Percentiles rank a stretch among this genome's conserved stretches.
Evolutionary conservation across 202 grass and related monocot species (phyloP).

Genomic region (Schoenoplectus tabernaemontani): DNA sequence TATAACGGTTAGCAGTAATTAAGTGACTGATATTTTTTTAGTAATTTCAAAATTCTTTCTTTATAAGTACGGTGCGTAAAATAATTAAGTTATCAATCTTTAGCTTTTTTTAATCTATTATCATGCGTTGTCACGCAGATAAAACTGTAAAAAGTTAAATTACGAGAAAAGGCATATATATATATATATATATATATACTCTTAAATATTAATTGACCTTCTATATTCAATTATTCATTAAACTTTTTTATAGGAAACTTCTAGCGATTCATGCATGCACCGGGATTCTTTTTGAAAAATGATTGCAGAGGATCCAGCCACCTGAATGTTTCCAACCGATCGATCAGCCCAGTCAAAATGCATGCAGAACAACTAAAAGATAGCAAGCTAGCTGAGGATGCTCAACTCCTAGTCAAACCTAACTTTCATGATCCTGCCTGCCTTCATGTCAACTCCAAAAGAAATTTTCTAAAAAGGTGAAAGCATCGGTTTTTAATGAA

Average conservation of each 20-base stretch:
- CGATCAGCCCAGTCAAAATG: constrained; percentile 1
- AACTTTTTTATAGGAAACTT: no score
- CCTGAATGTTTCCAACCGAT: not conserved
- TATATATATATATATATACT: no score
- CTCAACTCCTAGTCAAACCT: constrained; percentile 27
- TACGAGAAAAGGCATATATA: not conserved
- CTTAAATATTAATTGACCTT: no score
- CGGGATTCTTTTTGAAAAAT: no score
- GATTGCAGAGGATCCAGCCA: not conserved
- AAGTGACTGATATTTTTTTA: not conserved
- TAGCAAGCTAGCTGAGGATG: not conserved
- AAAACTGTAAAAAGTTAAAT: not conserved
- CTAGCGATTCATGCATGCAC: not conserved
- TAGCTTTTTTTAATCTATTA: not conserved
- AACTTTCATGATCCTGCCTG: not conserved
- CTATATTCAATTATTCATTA: no score
- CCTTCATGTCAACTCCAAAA: not conserved
- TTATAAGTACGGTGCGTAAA: not conserved
- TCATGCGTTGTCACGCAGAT: not conserved
- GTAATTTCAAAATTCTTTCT: not conserved
- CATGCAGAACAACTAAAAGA: not conserved
- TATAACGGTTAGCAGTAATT: no score
- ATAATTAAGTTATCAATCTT: not conserved
- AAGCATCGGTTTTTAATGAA: not conserved
- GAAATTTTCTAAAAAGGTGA: not conserved